Percentiles rank a stretch among this genome's conserved stretches.
Evolutionary conservation across 805 yeast genomes (phyloP).

Genomic region (Nakazawaea anatomiae): DNA sequence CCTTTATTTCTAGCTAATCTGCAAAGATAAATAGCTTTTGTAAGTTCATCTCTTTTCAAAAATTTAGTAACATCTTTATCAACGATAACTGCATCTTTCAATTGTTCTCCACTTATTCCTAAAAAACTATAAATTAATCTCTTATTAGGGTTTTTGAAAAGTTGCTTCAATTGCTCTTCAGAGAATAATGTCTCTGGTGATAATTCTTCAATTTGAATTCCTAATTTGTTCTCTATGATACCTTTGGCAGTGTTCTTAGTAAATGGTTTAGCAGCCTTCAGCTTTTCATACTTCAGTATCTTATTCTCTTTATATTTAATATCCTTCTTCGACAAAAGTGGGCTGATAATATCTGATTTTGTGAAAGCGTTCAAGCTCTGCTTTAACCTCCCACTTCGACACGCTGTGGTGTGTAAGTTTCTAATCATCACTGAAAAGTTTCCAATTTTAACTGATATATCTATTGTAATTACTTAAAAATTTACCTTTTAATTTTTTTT

Average conservation of each 20-base stretch:
- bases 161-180: conserved; percentile 18
- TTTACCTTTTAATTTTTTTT: too few relatives aligned
- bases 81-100: conserved; percentile 53
- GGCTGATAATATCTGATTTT: background rate
- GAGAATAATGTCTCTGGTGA: conserved; percentile 20
- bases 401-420: background rate
- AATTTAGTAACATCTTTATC: conserved; percentile 48
- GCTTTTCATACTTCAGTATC: conserved; percentile 8
- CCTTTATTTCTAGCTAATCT: conserved; percentile 44
- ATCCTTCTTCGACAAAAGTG: conserved; percentile 1
- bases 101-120: conserved; percentile 53
- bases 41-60: conserved; percentile 39
- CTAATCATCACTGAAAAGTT: background rate
- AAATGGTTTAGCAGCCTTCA: conserved; percentile 19
- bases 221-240: conserved; percentile 17
- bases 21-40: conserved; percentile 49
- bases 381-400: conserved; percentile 3
- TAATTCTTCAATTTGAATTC: conserved; percentile 15
- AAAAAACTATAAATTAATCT: conserved; percentile 46
- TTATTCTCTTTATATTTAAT: conserved; percentile 3
- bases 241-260: conserved; percentile 21
- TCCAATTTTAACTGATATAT: too few relatives aligned
- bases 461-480: too few relatives aligned
- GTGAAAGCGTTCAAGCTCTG: background rate
- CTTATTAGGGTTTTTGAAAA: conserved; percentile 25